These are phyloP conservation scores for Tanacetum coccineum DNA, from an alignment of 129 eudicot species.

Conservation along the genomic window DNA sequence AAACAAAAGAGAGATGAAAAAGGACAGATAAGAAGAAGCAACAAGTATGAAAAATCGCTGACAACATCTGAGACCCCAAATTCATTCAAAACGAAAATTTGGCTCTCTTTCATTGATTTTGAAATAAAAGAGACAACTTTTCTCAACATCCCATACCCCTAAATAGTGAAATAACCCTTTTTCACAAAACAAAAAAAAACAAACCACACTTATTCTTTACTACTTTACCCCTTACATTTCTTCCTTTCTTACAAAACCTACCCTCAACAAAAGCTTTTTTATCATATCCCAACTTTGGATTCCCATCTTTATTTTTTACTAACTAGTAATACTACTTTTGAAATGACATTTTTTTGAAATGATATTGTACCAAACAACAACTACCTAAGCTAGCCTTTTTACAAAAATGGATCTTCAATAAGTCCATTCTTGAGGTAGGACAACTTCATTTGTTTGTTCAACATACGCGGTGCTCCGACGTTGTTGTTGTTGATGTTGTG, in stretches of 20 bases:
- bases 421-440: slow-evolving; percentile 83
- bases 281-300: too few relatives aligned
- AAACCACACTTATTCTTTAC: slow-evolving; percentile 23
- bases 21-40: slow-evolving; percentile 24
- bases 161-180: slow-evolving; percentile 17
- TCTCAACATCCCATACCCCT: slow-evolving; percentile 24
- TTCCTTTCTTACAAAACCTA: slow-evolving; percentile 21
- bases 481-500: slow-evolving; percentile 16
- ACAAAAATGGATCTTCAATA: slow-evolving; percentile 28
- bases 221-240: too few relatives aligned
- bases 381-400: slow-evolving; percentile 21
- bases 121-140: slow-evolving; percentile 30
- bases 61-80: slow-evolving; percentile 11
- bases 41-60: slow-evolving; percentile 16
- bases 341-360: too few relatives aligned
- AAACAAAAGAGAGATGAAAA: background rate
- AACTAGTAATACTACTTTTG: slow-evolving; percentile 7
- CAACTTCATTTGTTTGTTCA: slow-evolving; percentile 18
- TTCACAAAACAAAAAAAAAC: slow-evolving; percentile 20
- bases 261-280: slow-evolving; percentile 21
- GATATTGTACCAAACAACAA: too few relatives aligned
- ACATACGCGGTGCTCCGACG: too few relatives aligned
- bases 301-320: slow-evolving; percentile 11
- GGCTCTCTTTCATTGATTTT: slow-evolving; percentile 18
- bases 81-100: slow-evolving; percentile 26